Evolutionary conservation across 202 grass and related monocot species (phyloP).

Genomic region (Tripidium arundinaceum): DNA sequence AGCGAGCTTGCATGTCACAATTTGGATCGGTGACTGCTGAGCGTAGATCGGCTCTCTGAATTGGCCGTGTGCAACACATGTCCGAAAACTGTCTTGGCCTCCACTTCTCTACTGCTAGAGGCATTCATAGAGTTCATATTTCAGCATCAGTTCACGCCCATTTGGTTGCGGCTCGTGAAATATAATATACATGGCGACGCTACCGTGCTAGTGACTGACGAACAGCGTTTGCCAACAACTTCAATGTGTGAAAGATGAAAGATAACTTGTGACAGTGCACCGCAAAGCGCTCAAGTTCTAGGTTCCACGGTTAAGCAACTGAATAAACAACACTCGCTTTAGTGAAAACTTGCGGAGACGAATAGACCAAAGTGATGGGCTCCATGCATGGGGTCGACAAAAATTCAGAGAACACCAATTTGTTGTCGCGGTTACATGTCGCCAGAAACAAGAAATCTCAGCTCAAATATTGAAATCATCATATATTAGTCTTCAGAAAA

Average conservation of each 20-base stretch:
- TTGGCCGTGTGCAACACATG: slow-evolving; percentile 33
- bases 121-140: slow-evolving; percentile 34
- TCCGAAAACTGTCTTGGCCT: not conserved
- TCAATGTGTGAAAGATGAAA: slow-evolving; percentile 23
- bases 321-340: not conserved
- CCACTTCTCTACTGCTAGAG: not conserved
- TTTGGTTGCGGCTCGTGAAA: slow-evolving; percentile 6
- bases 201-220: slow-evolving; percentile 10
- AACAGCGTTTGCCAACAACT: slow-evolving; percentile 25
- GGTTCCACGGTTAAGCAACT: slow-evolving; percentile 28
- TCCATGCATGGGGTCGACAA: slow-evolving; percentile 10
- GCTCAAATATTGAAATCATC: not conserved
- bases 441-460: not conserved
- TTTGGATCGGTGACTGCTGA: slow-evolving; percentile 7
- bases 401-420: not conserved
- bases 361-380: not conserved
- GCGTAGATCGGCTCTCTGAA: too few species aligned
- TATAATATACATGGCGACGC: not conserved
- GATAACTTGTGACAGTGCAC: slow-evolving; percentile 16
- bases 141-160: slow-evolving; percentile 33
- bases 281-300: slow-evolving; percentile 3
- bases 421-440: not conserved
- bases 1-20: slow-evolving; percentile 26
- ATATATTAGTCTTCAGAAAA: too few species aligned
- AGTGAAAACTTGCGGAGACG: slow-evolving; percentile 8